These are phyloP conservation scores for Pythium aquatile DNA, from an alignment of 352 stramenopile genomes.

Conservation along the genomic window DNA sequence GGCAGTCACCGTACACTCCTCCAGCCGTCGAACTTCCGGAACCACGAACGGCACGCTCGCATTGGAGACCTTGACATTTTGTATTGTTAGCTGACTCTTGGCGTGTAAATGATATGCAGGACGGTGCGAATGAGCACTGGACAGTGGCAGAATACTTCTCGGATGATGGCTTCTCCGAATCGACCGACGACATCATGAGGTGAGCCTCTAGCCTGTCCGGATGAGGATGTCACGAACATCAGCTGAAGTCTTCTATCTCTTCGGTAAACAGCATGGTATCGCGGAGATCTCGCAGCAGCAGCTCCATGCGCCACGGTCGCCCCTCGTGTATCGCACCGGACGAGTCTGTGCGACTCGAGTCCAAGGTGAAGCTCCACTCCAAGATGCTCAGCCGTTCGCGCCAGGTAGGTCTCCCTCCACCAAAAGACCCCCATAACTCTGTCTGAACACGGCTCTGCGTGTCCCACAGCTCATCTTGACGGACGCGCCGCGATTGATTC, in stretches of 20 bases:
- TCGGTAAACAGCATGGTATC: conserved; percentile 16
- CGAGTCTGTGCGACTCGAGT: conserved; percentile 68
- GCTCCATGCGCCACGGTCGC: conserved; percentile 48
- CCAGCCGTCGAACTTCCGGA: conserved; percentile 56
- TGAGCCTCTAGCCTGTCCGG: conserved; percentile 8
- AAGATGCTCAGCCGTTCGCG: conserved; percentile 79
- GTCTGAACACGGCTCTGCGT: background rate
- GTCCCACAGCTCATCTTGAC: conserved; percentile 60
- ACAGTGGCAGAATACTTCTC: conserved; percentile 81
- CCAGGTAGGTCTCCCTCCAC: conserved; percentile 34
- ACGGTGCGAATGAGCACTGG: conserved; percentile 76
- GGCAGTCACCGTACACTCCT: conserved; percentile 58
- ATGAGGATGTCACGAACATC: background rate
- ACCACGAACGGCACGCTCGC: conserved; percentile 21
- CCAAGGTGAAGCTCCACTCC: conserved; percentile 73
- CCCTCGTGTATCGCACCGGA: conserved; percentile 63
- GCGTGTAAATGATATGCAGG: conserved; percentile 28
- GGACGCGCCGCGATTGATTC: conserved; percentile 60
- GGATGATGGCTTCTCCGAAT: conserved; percentile 73
- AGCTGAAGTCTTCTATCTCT: background rate
- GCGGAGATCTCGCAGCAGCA: conserved; percentile 60
- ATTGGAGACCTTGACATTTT: background rate
- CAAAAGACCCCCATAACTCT: background rate
- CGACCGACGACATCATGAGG: conserved; percentile 64
- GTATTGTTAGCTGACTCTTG: background rate